Conservation (phyloP, 441 rosid species). For the Bocquillonia castaneifolia region DNA sequence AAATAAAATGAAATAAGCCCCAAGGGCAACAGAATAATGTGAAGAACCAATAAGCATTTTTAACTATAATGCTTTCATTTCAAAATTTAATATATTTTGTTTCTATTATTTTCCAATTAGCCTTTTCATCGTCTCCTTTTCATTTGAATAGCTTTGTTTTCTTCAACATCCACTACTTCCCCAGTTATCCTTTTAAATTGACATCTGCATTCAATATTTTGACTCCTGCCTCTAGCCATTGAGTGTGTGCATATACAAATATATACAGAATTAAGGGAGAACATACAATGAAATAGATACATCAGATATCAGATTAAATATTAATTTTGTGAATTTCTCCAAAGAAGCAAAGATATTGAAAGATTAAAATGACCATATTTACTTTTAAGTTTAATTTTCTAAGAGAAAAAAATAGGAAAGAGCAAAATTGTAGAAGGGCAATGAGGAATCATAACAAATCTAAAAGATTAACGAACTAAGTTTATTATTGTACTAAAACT, state of each 20-base stretch:
- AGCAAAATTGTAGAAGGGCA: neutral
- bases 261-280: neutral
- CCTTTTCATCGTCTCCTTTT: neutral
- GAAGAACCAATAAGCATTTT: neutral
- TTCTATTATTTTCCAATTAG: neutral
- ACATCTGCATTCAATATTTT: too few relatives aligned
- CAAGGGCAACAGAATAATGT: neutral
- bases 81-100: neutral
- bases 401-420: neutral
- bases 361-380: neutral
- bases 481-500: neutral
- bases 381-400: neutral
- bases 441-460: neutral
- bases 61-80: neutral
- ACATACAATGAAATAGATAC: neutral
- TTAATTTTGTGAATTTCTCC: neutral
- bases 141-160: neutral
- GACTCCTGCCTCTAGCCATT: neutral
- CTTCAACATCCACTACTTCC: too few relatives aligned
- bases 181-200: too few relatives aligned
- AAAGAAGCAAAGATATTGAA: neutral
- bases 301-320: neutral
- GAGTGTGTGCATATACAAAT: neutral
- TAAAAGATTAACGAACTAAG: neutral
- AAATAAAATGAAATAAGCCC: too few relatives aligned